Base-by-base conservation (phyloP, 169 alveolate species). In the Plasmodium gonderi region DNA sequence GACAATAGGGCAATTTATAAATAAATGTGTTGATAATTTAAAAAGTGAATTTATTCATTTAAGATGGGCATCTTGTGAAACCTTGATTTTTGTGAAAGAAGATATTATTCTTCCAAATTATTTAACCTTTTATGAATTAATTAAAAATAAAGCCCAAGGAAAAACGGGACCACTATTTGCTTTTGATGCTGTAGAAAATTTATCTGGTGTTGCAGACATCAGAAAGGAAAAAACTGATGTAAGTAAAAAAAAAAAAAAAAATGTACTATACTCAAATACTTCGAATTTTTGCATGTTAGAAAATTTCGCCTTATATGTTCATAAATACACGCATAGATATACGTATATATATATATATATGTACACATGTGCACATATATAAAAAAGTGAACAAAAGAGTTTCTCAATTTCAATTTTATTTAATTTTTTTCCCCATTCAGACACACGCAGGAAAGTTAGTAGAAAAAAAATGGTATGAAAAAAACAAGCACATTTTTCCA, bases 391-490 rank as follows among this genome's bases (percentile, higher is more conserved):
- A 79, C 36, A 51, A 12, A 2, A 14, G 11, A 23, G 64, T 17
- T 5, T 4, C 14, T 60, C 44, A 44, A 45, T 38, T 47, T 77
- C 7, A 33, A 6, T 23, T 9, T 77, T 47, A 36, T 1, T 79
- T 79, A 20, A 26, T 51, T 51, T 64, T 36, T 75, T 42, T 69
- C 38, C 72, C 47, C 2, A 29, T 85, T 85, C 33, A 85, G 92
- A 85, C 92, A 0, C 92, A 85, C 68, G 94, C 94, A 12, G 95
- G 95, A 2, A 92, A 92, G 69, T 45, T 92, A 31, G 92, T 92
- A 64, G 95, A 92, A 78, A 60, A 69, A 64, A 81, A 78, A 33
- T 92, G 95, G 95, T 92, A 92, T 60, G 95, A 92, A 82, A 83
- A 36, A 91, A 92, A 92, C 76, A 81, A 92, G 49, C 95, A 92